Percentiles rank a stretch among this genome's conserved stretches.
Conservation (phyloP, 1,284 basidiomycete species). For the Irpex sp. region DNA sequence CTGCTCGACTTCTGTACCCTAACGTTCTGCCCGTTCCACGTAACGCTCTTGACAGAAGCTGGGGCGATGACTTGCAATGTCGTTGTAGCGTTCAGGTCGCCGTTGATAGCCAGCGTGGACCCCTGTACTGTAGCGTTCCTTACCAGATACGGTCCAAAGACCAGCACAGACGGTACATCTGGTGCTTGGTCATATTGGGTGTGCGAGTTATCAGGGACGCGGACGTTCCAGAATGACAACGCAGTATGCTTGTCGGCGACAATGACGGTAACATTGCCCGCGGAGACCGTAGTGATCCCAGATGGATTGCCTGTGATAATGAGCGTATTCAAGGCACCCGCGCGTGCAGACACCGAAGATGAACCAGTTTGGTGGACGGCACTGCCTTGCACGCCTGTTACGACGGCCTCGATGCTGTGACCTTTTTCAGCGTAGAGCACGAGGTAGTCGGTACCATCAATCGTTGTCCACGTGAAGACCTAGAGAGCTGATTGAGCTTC, state of each 20-base stretch:
- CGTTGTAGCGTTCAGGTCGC: slow-evolving; percentile 41
- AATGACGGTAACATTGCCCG: slow-evolving; percentile 30
- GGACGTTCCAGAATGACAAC: slow-evolving; percentile 35
- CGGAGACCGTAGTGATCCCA: slow-evolving; percentile 30
- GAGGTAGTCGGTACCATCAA: slow-evolving; percentile 32
- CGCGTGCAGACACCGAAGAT: slow-evolving; percentile 12
- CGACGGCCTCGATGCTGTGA: slow-evolving; percentile 32
- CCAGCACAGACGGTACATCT: slow-evolving; percentile 32
- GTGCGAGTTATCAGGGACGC: slow-evolving; percentile 18
- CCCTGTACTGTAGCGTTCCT: slow-evolving; percentile 36
- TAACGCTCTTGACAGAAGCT: slow-evolving; percentile 28
- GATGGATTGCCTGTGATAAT: slow-evolving; percentile 32
- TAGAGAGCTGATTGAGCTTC: slow-evolving; percentile 8
- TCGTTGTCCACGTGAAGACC: slow-evolving; percentile 35
- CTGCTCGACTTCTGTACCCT: slow-evolving; percentile 19
- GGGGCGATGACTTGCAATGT: slow-evolving; percentile 38
- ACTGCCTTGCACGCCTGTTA: slow-evolving; percentile 18
- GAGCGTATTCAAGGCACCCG: slow-evolving; percentile 16
- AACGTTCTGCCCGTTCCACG: slow-evolving; percentile 40
- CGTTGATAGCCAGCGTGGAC: slow-evolving; percentile 30
- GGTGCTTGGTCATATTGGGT: slow-evolving; percentile 24
- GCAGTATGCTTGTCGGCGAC: slow-evolving; percentile 41
- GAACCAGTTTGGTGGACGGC: slow-evolving; percentile 12
- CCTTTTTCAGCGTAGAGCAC: slow-evolving; percentile 34
- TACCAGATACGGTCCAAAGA: slow-evolving; percentile 45